These are phyloP conservation scores for Haplosporangium sp. DNA, from an alignment of 371 early-diverging fungal species.

Conservation along the genomic window DNA sequence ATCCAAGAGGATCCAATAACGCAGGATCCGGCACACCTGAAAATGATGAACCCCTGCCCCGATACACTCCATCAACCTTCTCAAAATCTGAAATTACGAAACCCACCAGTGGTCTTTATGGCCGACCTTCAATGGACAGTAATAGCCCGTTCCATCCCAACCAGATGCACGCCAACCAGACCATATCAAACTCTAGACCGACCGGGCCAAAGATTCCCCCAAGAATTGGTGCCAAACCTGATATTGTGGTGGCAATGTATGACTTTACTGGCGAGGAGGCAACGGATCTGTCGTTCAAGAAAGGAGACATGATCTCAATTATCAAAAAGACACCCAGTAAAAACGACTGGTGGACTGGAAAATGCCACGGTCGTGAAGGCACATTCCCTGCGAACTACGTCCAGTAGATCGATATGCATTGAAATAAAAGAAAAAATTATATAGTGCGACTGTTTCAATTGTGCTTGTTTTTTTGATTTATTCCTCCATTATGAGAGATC, in stretches of 20 bases:
- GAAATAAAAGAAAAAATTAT: neutral
- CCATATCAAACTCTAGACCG: conserved; percentile 56
- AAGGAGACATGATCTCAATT: conserved; percentile 80
- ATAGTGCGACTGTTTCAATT: too few relatives aligned
- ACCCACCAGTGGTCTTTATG: neutral
- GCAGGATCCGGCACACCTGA: neutral
- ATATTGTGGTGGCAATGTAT: conserved; percentile 73
- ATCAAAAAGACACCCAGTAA: conserved; percentile 65
- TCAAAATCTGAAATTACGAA: neutral
- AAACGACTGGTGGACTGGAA: conserved; percentile 91
- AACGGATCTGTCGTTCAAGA: conserved; percentile 78
- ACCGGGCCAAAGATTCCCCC: conserved; percentile 54
- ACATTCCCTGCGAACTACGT: conserved; percentile 86
- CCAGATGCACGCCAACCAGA: conserved; percentile 13
- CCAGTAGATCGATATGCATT: conserved; percentile 4
- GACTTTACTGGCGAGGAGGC: conserved; percentile 76
- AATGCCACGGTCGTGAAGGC: conserved; percentile 70
- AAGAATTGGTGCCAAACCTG: conserved; percentile 55
- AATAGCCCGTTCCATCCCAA: neutral
- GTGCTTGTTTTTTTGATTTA: too few relatives aligned
- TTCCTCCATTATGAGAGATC: too few relatives aligned
- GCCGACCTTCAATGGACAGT: conserved; percentile 7
- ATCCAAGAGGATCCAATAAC: neutral
- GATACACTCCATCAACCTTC: conserved; percentile 1
- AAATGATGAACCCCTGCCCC: conserved; percentile 6